Evolutionary conservation across 2,329 filamentous ascomycete genomes (phyloP), one percentile per base, ranked within the genome.

Genomic region (Annulohypoxylon truncatum): DNA sequence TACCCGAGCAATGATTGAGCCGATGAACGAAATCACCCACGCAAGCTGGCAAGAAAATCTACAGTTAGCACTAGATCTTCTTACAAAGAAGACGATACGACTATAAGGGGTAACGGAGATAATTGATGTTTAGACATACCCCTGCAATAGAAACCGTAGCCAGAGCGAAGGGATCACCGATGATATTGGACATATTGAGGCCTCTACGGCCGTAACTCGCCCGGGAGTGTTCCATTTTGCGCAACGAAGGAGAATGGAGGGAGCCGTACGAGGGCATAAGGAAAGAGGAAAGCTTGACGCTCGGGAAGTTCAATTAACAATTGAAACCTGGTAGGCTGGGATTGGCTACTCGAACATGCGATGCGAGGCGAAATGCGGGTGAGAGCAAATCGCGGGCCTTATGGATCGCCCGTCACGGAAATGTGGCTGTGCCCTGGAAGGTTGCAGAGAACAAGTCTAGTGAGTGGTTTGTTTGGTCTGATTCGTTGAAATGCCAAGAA

Each of bases 141-240:
- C 92, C 85, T 69, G 92, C 89, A 79, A 98, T 97, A 62, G 95
- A 97, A 70, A 97, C 89, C 33, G 96, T 98, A 59, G 94, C 94
- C 66, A 99, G 87, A 65, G 95, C 94, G 80, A 99, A 98, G 4
- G 96, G 96, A 81, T 99, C 95, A 74, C 96, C 96, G 67, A 97
- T 86, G 74, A 99, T 94, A 81, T 97, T 96, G 78, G 92, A 92
- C 79, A 94, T 80, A 79, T 88, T 91, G 80, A 97, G 90, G 74
- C 83, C 82, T 76, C 79, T 83, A 76, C 81, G 80, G 71, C 82
- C 83, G 76, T 89, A 87, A 72, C 81, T 79, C 69, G 75, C 82
- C 77, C 87, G 85, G 71, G 86, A 86, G 78, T 88, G 84, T 84
- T 94, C 91, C 91, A 93, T 93, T 89, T 93, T 94, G 81, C 83